These are phyloP conservation scores for Silene conica DNA, from an alignment of 148 eudicot species.

Conservation along the genomic window DNA sequence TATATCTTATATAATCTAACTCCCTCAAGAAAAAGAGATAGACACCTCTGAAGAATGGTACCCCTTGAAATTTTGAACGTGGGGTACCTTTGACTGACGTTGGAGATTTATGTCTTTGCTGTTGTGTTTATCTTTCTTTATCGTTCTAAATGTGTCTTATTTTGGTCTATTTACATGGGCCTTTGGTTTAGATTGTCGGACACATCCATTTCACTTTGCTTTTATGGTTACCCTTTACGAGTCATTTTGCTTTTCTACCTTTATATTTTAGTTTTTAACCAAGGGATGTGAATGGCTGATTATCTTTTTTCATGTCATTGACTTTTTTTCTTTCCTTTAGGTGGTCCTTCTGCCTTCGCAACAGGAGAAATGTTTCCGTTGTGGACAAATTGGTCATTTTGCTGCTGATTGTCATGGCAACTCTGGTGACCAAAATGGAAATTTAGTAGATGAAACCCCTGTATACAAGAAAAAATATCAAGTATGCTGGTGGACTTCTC, in stretches of 20 bases:
- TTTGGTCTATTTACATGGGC: background rate
- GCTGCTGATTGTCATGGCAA: conserved; percentile 90
- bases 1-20: background rate
- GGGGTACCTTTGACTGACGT: background rate
- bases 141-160: background rate
- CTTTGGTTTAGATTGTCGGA: background rate
- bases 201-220: background rate
- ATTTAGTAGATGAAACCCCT: conserved; percentile 58
- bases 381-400: conserved; percentile 92
- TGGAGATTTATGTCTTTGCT: background rate
- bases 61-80: background rate
- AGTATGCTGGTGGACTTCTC: conserved; percentile 37
- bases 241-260: background rate
- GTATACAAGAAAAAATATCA: conserved; percentile 94
- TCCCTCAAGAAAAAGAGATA: background rate
- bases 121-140: background rate
- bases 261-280: background rate
- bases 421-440: conserved; percentile 39
- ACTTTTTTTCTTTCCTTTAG: conserved; percentile 31
- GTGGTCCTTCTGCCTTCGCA: conserved; percentile 77
- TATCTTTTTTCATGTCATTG: background rate
- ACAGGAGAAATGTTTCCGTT: conserved; percentile 84
- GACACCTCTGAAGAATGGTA: background rate
- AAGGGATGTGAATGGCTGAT: background rate
- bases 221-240: too few relatives aligned